Evolutionary conservation across 768 basidiomycete species (phyloP).

Genomic region (Kwoniella mangroviensis): DNA sequence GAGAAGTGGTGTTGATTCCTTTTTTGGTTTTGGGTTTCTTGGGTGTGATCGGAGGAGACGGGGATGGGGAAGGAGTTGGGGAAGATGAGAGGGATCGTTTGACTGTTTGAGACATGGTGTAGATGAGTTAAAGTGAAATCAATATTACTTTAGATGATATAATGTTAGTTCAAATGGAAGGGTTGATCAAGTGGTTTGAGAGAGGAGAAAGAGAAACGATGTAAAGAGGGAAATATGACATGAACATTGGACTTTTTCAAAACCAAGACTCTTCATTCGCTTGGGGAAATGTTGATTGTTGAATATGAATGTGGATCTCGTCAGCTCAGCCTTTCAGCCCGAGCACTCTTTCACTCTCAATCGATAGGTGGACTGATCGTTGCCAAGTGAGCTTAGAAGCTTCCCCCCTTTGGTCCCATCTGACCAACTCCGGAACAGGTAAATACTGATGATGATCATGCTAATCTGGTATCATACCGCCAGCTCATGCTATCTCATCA

Average conservation of each 20-base stretch:
- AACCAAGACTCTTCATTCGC: no score
- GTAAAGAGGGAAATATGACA: no score
- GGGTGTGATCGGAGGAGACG: conserved; percentile 7
- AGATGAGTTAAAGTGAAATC: neutral
- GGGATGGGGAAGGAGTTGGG: conserved; percentile 14
- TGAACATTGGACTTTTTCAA: no score
- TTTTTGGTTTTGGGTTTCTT: conserved; percentile 19
- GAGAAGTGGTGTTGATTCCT: neutral
- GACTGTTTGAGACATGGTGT: neutral
- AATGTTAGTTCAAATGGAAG: no score
- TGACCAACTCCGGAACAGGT: neutral
- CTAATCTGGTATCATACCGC: no score
- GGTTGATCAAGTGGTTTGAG: no score
- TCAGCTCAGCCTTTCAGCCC: neutral
- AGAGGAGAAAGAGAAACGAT: no score
- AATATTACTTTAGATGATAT: neutral
- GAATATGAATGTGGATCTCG: neutral
- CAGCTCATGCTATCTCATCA: no score
- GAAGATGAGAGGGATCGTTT: conserved; percentile 21
- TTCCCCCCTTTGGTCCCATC: neutral
- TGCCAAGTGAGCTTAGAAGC: neutral
- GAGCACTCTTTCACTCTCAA: neutral
- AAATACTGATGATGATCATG: neutral
- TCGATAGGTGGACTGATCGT: neutral
- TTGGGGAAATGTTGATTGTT: no score